A percentile compares a stretch with the other conserved stretches of the same genome.
These are phyloP conservation scores for Metschnikowia koreensis DNA, from an alignment of 805 yeast genomes.

Conservation along the genomic window DNA sequence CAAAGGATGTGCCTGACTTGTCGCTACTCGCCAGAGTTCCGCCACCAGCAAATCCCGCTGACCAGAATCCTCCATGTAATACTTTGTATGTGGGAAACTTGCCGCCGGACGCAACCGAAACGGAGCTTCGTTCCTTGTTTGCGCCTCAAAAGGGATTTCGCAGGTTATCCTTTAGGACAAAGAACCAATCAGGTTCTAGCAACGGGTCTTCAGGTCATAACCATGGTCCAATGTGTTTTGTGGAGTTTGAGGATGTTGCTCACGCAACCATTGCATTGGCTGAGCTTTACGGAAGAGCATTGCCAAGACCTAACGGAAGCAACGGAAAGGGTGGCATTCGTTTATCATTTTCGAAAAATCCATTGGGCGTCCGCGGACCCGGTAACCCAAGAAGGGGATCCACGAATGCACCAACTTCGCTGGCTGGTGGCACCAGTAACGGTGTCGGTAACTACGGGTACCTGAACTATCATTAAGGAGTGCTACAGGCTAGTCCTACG, in stretches of 20 bases:
- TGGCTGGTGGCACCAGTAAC: constrained; percentile 13
- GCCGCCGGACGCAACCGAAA: constrained; percentile 96
- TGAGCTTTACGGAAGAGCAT: constrained; percentile 87
- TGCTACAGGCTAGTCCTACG: neutral
- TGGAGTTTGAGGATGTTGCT: constrained; percentile 94
- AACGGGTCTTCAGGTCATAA: constrained; percentile 33
- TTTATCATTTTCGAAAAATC: constrained; percentile 91
- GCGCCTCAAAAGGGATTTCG: constrained; percentile 90
- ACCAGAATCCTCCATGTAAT: constrained; percentile 98
- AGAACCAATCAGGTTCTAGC: constrained; percentile 35
- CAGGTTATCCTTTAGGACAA: constrained; percentile 86
- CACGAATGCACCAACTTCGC: constrained; percentile 23
- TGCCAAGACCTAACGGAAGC: constrained; percentile 73
- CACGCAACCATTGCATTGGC: constrained; percentile 93
- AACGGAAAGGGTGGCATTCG: constrained; percentile 91
- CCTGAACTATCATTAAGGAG: constrained; percentile 28
- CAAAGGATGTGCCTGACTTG: constrained; percentile 56
- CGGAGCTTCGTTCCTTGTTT: constrained; percentile 83
- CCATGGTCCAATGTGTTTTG: constrained; percentile 99
- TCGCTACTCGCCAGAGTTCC: constrained; percentile 77
- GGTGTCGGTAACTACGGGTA: constrained; percentile 38
- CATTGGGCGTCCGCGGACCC: constrained; percentile 90
- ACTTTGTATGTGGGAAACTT: constrained; percentile 94
- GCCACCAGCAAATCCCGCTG: constrained; percentile 96
- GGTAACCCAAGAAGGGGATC: constrained; percentile 44